These are phyloP conservation scores for Microdochium paspali DNA, from an alignment of 2,329 filamentous ascomycete genomes.

Conservation along the genomic window DNA sequence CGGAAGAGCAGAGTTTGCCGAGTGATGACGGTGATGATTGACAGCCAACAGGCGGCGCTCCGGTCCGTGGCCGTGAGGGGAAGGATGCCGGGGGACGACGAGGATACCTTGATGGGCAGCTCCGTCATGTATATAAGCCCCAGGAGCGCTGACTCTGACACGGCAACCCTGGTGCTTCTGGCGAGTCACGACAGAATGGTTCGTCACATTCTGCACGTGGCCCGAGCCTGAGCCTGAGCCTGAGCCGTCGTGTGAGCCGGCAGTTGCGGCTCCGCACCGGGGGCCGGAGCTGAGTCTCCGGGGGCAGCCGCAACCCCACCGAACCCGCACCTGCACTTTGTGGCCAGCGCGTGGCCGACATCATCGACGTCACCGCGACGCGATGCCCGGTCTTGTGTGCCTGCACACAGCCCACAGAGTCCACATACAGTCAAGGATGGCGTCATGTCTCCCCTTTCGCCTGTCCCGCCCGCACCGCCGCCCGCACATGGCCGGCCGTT, in stretches of 20 bases:
- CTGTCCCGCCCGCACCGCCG: neutral
- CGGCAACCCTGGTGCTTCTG: neutral
- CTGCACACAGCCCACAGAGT: too few species aligned
- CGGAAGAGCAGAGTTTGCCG: neutral
- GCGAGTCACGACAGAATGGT: too few species aligned
- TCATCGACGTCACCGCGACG: neutral
- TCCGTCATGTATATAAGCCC: neutral
- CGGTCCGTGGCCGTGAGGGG: too few species aligned
- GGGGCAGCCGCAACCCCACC: neutral
- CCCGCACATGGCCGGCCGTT: too few species aligned
- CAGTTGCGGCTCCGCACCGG: neutral
- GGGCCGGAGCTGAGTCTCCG: neutral
- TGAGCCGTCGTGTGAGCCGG: too few species aligned
- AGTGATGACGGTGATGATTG: neutral
- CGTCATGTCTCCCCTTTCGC: neutral
- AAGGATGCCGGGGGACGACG: neutral
- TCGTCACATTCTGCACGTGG: too few species aligned
- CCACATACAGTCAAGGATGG: neutral
- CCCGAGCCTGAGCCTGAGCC: too few species aligned
- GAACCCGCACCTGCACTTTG: neutral
- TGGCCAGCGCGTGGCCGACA: neutral
- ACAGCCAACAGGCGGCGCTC: neutral
- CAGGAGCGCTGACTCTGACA: neutral
- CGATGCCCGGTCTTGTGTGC: neutral
- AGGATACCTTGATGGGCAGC: slow-evolving; percentile 1